phyloP scores from a whole-genome alignment of 208 protist species.

The Leishmania major region DNA sequence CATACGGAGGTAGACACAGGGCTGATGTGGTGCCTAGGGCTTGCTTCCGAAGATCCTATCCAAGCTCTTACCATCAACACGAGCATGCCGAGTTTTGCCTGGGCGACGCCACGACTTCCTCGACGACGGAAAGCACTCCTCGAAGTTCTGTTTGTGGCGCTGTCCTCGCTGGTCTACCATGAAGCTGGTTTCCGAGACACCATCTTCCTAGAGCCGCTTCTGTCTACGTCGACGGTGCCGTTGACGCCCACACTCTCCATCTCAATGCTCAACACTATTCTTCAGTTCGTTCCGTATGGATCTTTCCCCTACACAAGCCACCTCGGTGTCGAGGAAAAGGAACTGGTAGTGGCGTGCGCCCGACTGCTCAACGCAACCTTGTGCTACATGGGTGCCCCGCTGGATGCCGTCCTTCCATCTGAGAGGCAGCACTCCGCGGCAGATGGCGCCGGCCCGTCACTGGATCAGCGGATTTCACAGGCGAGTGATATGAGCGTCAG shows the following conservation, averaged over 20 bases:
- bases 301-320: slow-evolving; percentile 82
- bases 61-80: slow-evolving; percentile 12
- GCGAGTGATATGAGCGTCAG: not conserved
- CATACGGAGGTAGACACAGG: slow-evolving; percentile 55
- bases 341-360: slow-evolving; percentile 50
- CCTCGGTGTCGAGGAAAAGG: slow-evolving; percentile 53
- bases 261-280: slow-evolving; percentile 79
- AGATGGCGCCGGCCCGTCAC: not conserved
- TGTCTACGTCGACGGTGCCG: slow-evolving; percentile 55
- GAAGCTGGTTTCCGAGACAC: slow-evolving; percentile 52
- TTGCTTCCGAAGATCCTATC: slow-evolving; percentile 49
- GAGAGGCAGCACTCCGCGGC: not conserved
- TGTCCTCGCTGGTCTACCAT: slow-evolving; percentile 68
- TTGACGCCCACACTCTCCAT: slow-evolving; percentile 73
- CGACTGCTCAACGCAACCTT: slow-evolving; percentile 66
- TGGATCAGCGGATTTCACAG: not conserved
- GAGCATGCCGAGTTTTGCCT: slow-evolving; percentile 4
- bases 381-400: slow-evolving; percentile 51
- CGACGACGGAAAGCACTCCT: slow-evolving; percentile 60
- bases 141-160: slow-evolving; percentile 43
- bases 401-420: slow-evolving; percentile 5
- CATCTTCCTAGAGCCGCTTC: slow-evolving; percentile 72
- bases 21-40: slow-evolving; percentile 70
- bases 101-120: slow-evolving; percentile 13
- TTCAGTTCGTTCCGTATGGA: slow-evolving; percentile 75